Conservation (phyloP, 352 stramenopile genomes). For the Pythium dissotocum region DNA sequence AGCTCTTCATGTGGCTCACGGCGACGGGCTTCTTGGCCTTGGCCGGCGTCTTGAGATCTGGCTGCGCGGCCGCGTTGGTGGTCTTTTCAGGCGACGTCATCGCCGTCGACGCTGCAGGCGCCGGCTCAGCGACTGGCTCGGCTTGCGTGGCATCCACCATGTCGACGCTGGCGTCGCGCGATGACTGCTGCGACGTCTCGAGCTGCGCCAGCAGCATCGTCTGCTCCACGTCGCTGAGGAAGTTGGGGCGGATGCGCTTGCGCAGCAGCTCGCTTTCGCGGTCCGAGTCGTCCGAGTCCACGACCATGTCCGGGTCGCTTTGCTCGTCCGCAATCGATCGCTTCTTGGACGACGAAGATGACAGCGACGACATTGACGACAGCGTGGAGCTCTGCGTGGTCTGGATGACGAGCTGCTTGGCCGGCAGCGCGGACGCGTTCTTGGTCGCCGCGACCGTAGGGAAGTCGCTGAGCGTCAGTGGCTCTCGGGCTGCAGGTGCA, state of each 20-base stretch:
- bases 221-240: constrained; percentile 63
- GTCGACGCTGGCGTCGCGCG: constrained; percentile 4
- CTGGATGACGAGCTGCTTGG: constrained; percentile 19
- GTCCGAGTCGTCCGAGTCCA: constrained; percentile 35
- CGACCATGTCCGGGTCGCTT: constrained; percentile 9
- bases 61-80: background rate
- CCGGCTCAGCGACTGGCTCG: constrained; percentile 9
- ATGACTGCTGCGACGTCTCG: constrained; percentile 34
- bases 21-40: constrained; percentile 31
- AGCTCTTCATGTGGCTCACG: constrained; percentile 36
- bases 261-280: constrained; percentile 23
- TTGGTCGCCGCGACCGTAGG: constrained; percentile 4
- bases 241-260: constrained; percentile 59
- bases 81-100: constrained; percentile 42
- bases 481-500: background rate
- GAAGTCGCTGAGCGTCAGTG: constrained; percentile 26
- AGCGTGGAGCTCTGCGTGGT: constrained; percentile 17
- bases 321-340: constrained; percentile 34
- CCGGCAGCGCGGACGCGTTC: background rate
- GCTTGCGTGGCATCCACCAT: constrained; percentile 19
- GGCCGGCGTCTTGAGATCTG: constrained; percentile 36
- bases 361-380: constrained; percentile 9
- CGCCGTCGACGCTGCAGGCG: constrained; percentile 18
- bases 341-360: constrained; percentile 41
- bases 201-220: constrained; percentile 59